Evolutionary conservation across 192 early-diverging fungal species (phyloP), one percentile per base, ranked within the genome.

Genomic region (Umbelopsis ramanniana): DNA sequence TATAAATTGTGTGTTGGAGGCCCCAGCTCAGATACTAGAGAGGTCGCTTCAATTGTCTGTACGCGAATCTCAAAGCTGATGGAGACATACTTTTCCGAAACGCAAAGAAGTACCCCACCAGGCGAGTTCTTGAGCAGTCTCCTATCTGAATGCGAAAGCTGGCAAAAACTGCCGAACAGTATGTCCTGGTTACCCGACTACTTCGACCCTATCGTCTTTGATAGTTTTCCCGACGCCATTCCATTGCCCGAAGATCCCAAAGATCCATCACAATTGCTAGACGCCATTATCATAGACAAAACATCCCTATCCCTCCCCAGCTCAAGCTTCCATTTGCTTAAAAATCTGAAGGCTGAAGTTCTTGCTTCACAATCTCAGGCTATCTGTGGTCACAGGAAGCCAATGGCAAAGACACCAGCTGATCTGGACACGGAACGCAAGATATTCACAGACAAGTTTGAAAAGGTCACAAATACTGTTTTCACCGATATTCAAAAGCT

Each of bases 351-450:
- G 24, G 84, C 79, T 26, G 89, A 91, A 69, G 54, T 80, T 5
- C 82, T 89, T 50, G 83, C 89, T 11, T 85, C 88, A n/a, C 91
- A 93, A 74, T 85, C 87, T 73, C 83, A 89, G 67, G 88, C 90
- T 22, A 88, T 85, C 23, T 93, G 92, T 76, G 77, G 89, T 72
- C 92, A 93, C 77, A 88, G 82, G 4, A 88, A 85, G 70, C 82
- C 88, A 6, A 86, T 88, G 43, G 85, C 85, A 52, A 86, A 86
- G 70, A 82, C 82, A 69, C 92, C 92, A 14, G 79, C 85, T 0
- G 92, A 93, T 73, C 81, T 93, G 38, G 92, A 93, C 48, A 77
- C 85, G 43, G 89, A 91, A 67, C 83, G 87, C 21, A 79, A 87
- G 26, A 86, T 92, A 10, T 89, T 90, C 45, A 91, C 92, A 70